Percentiles rank a stretch among this genome's conserved stretches.
These are phyloP conservation scores for Xylaria sp. DNA, from an alignment of 2,329 filamentous ascomycete genomes.

Conservation along the genomic window DNA sequence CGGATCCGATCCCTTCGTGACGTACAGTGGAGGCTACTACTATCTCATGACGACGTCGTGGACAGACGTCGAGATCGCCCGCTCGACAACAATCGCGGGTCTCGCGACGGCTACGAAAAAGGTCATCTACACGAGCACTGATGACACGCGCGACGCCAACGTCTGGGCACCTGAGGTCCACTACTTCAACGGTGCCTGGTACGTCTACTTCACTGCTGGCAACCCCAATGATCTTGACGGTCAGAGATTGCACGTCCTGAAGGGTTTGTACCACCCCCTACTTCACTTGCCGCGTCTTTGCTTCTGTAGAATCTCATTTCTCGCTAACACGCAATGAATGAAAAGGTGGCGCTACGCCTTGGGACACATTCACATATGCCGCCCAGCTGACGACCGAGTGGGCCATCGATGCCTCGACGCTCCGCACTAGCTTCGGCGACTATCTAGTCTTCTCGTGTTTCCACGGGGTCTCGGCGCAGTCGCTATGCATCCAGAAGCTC, in stretches of 20 bases:
- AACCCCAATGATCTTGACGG: slow-evolving; percentile 55
- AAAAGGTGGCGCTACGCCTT: slow-evolving; percentile 62
- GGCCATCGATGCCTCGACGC: slow-evolving; percentile 65
- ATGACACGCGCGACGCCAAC: slow-evolving; percentile 62
- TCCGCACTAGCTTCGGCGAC: slow-evolving; percentile 60
- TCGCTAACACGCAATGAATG: neutral
- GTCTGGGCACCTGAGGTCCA: slow-evolving; percentile 70
- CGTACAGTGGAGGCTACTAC: slow-evolving; percentile 63
- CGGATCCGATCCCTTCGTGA: slow-evolving; percentile 65
- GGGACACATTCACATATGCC: slow-evolving; percentile 62
- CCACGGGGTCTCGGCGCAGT: slow-evolving; percentile 54
- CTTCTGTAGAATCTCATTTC: neutral
- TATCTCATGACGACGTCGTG: slow-evolving; percentile 68
- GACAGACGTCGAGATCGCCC: slow-evolving; percentile 65
- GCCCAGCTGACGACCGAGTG: slow-evolving; percentile 60
- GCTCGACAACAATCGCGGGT: slow-evolving; percentile 64
- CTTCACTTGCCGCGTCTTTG: neutral
- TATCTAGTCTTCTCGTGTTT: slow-evolving; percentile 68
- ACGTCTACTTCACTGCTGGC: slow-evolving; percentile 64
- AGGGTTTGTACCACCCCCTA: slow-evolving; percentile 51
- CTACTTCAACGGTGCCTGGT: slow-evolving; percentile 61
- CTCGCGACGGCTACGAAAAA: slow-evolving; percentile 65
- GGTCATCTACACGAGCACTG: slow-evolving; percentile 61
- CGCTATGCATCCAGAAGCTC: slow-evolving; percentile 55
- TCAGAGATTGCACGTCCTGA: slow-evolving; percentile 64